Evolutionary conservation across 176 grass and related monocot species (phyloP).

Genomic region (Carex kokanica): DNA sequence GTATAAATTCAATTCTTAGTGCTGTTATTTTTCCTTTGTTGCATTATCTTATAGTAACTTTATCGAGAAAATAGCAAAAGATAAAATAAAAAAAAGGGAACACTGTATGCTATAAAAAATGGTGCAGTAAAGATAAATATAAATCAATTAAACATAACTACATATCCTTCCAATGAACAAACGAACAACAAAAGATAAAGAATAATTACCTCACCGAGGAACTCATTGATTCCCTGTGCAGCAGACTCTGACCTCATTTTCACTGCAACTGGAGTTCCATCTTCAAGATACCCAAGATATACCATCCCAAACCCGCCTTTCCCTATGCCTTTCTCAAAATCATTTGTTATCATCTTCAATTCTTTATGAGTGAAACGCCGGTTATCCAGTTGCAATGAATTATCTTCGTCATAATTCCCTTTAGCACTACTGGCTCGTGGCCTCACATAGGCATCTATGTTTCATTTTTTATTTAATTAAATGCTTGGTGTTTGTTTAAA

Average conservation of each 20-base stretch:
- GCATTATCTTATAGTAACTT: background rate
- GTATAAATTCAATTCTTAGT: constrained; percentile 15
- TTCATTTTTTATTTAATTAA: background rate
- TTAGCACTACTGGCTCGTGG: constrained; percentile 13
- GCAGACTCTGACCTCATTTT: constrained; percentile 47
- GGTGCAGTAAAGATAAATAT: background rate
- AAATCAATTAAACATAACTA: background rate
- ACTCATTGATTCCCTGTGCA: constrained; percentile 51
- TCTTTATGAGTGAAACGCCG: constrained; percentile 53
- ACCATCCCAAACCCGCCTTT: constrained; percentile 57
- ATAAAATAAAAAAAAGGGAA: background rate
- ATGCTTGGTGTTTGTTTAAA: background rate
- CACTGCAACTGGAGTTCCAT: constrained; percentile 51
- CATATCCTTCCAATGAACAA: background rate
- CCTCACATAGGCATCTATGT: constrained; percentile 23
- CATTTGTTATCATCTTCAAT: constrained; percentile 42
- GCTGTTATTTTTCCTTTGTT: background rate
- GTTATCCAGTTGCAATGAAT: constrained; percentile 34
- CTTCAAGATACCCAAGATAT: constrained; percentile 46
- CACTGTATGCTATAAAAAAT: background rate
- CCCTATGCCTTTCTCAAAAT: constrained; percentile 36
- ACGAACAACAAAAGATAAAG: background rate
- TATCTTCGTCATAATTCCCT: constrained; percentile 16
- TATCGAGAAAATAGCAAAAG: background rate
- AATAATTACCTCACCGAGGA: constrained; percentile 49